Conservation (phyloP, 495 filamentous ascomycete species). For the Aspergillus asperescens region DNA sequence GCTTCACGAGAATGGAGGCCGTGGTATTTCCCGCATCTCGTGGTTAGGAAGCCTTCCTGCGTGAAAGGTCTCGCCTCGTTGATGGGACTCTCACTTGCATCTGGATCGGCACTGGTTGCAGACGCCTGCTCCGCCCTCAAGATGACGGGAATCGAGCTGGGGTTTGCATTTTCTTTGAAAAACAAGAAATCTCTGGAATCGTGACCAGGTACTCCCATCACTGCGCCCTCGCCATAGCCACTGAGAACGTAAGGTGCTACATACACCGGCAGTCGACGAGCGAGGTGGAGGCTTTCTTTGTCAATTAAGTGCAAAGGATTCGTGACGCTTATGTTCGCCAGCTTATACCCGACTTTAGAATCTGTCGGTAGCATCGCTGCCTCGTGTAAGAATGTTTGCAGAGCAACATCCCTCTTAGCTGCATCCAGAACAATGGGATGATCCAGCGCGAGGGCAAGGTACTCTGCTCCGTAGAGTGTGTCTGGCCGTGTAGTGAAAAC, state of each 20-base stretch:
- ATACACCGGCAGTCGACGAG: constrained; percentile 63
- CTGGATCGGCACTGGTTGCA: constrained; percentile 27
- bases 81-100: constrained; percentile 32
- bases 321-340: constrained; percentile 54
- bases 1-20: constrained; percentile 59
- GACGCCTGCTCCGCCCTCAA: constrained; percentile 29
- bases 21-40: constrained; percentile 41
- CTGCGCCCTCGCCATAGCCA: constrained; percentile 81
- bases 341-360: constrained; percentile 67
- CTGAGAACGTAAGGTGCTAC: constrained; percentile 81
- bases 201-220: constrained; percentile 90
- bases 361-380: constrained; percentile 58
- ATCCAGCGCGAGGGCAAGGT: constrained; percentile 68
- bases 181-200: constrained; percentile 73
- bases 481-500: constrained; percentile 82
- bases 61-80: constrained; percentile 37
- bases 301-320: constrained; percentile 60
- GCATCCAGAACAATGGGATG: constrained; percentile 64
- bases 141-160: constrained; percentile 46
- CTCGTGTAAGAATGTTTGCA: constrained; percentile 62
- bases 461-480: constrained; percentile 79
- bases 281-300: constrained; percentile 43
- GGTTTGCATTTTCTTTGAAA: constrained; percentile 63
- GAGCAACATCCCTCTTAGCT: constrained; percentile 51
- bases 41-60: constrained; percentile 43